phyloP scores from a whole-genome alignment of 2,329 filamentous ascomycete genomes.

The Fusarium sambucinum region DNA sequence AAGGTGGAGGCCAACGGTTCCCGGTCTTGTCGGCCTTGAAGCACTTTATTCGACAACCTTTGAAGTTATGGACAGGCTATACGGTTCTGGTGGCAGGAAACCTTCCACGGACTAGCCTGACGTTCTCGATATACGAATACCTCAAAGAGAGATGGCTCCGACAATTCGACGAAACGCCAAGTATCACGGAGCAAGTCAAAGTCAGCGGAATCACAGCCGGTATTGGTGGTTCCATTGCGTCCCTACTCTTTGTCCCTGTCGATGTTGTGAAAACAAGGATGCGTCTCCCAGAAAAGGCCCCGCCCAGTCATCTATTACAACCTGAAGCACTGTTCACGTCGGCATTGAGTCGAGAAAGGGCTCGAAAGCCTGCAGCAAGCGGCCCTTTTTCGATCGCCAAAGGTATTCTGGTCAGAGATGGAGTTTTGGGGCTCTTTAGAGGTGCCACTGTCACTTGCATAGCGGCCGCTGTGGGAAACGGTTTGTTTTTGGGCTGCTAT shows the following conservation, averaged over 20 bases:
- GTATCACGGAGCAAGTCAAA: slow-evolving; percentile 13
- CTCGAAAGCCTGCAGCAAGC: neutral
- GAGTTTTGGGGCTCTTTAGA: slow-evolving; percentile 25
- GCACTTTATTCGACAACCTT: slow-evolving; percentile 23
- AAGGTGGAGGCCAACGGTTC: neutral
- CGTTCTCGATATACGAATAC: slow-evolving; percentile 33
- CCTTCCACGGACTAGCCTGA: slow-evolving; percentile 29
- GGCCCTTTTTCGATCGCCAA: slow-evolving; percentile 25
- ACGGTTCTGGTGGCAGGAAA: slow-evolving; percentile 31
- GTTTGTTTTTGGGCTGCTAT: slow-evolving; percentile 29
- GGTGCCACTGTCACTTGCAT: slow-evolving; percentile 30
- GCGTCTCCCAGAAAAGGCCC: slow-evolving; percentile 19
- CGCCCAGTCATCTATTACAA: slow-evolving; percentile 2
- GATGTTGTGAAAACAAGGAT: slow-evolving; percentile 35
- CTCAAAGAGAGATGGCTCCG: slow-evolving; percentile 18
- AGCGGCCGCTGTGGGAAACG: slow-evolving; percentile 29
- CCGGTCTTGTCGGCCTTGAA: slow-evolving; percentile 19
- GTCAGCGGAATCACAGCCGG: slow-evolving; percentile 31
- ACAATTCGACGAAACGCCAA: neutral
- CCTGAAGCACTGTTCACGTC: slow-evolving; percentile 16
- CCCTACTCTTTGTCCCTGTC: slow-evolving; percentile 19
- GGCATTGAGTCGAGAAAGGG: slow-evolving; percentile 9
- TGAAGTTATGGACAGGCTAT: slow-evolving; percentile 33
- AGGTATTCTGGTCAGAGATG: slow-evolving; percentile 20
- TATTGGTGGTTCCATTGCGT: slow-evolving; percentile 27